phyloP scores from a whole-genome alignment of 306 rosid species.

The Trichosanthes cucumerina region DNA sequence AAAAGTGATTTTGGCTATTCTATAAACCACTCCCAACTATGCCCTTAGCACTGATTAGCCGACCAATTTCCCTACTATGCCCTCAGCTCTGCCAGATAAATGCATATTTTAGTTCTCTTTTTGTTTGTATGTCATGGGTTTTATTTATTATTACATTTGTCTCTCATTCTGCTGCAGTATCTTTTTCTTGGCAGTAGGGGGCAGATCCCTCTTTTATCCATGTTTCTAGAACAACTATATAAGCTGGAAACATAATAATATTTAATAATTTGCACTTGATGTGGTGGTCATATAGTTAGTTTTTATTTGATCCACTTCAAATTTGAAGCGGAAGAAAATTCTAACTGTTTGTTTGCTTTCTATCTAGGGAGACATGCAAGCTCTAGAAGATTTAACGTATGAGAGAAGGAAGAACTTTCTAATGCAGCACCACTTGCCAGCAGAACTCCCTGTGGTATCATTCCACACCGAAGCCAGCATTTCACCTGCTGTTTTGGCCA shows the following conservation, averaged over 20 bases:
- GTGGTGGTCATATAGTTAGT: not conserved
- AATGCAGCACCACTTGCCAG: slow-evolving; percentile 58
- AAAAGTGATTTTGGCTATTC: too few relatives aligned
- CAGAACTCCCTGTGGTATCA: slow-evolving; percentile 72
- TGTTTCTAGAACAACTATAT: too few relatives aligned
- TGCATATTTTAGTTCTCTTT: not conserved
- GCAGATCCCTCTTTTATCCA: not conserved
- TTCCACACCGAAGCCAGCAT: slow-evolving; percentile 76
- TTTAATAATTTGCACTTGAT: too few relatives aligned
- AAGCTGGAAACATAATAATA: too few relatives aligned
- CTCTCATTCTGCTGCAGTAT: not conserved
- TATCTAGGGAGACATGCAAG: slow-evolving; percentile 85
- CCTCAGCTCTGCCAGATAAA: not conserved
- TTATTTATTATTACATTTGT: not conserved
- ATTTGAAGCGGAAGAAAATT: not conserved
- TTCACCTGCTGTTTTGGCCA: slow-evolving; percentile 69
- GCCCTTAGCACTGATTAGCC: not conserved
- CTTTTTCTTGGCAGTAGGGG: too few relatives aligned
- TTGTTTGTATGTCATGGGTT: not conserved
- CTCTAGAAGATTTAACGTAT: slow-evolving; percentile 90
- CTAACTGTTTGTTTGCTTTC: not conserved
- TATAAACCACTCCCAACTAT: too few relatives aligned
- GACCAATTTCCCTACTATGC: not conserved
- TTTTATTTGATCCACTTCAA: too few relatives aligned
- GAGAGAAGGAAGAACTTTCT: slow-evolving; percentile 76